Base-by-base conservation (phyloP, 257 asterid genomes). In the Solanum etuberosum region DNA sequence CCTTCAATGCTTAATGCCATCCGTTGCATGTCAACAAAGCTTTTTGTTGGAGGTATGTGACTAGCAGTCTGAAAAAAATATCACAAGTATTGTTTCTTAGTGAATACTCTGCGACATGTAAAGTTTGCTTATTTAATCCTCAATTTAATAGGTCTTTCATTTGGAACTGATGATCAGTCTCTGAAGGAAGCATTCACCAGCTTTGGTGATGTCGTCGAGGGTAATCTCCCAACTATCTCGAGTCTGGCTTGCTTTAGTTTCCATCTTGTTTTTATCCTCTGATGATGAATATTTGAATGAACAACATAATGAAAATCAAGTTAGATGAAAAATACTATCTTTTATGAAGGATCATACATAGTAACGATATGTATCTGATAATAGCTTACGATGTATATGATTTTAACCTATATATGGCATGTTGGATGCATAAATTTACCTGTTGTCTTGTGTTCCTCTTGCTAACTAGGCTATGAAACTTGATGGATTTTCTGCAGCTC, bases 21-120 rank as follows among this genome's bases (percentile, higher is more conserved):
- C 29, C 97, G 98, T 38, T 85, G 93, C 98, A 94, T 96, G 98
- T 92, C 98, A 18, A 71, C 93, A 4, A 94, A 91, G 91, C 98
- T 94, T 76, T 94, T 93, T 54, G 32, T 95, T 63, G 97, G 98
- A 85, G 98, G 98, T 96, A 76, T 73, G 37, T 42, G 18, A 5
- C 8, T 16, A 42, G 16, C 35, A 25, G 63, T 78, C 5, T 43
- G 38, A 43, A 78, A 78, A 43, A 7, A 3, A 21, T 57, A 21
- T 27, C 18, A 4, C 57, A 27, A 6, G 73, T 7, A 21, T 42
- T 25, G 37, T 3, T 78, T 43, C 57, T 78, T 14, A 2, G 25
- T 77, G 18, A 43, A 78, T 13, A 15, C 16, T 25, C 3, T 1
- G 29, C 25, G 12, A n/a, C 72, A 7, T 86, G 27, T 37, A 3